phyloP scores from a whole-genome alignment of 2,329 filamentous ascomycete species.

The Aspergillus novofumigatus region DNA sequence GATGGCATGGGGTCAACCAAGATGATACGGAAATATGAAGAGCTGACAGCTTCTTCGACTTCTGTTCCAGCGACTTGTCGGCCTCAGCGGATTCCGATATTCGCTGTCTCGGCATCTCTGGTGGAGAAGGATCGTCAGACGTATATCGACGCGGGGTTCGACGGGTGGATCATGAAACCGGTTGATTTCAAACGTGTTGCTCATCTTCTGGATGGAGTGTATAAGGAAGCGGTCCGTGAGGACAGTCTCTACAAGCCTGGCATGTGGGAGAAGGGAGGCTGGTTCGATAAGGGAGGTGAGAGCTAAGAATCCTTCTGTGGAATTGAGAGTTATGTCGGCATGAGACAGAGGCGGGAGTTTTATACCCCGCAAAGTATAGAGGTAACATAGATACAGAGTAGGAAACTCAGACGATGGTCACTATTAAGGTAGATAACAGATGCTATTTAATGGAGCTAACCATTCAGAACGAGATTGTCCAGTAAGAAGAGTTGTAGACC shows the following conservation, averaged over 20 bases:
- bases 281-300: conserved; percentile 55
- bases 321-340: neutral
- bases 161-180: conserved; percentile 86
- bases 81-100: conserved; percentile 69
- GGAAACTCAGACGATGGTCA: neutral
- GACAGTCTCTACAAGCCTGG: conserved; percentile 66
- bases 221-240: conserved; percentile 55
- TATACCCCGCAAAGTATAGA: neutral
- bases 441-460: neutral
- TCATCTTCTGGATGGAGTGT: conserved; percentile 64
- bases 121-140: conserved; percentile 63
- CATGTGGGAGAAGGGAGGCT: conserved; percentile 80
- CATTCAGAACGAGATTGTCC: neutral
- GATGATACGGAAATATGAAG: conserved; percentile 73
- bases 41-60: conserved; percentile 42
- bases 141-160: conserved; percentile 76
- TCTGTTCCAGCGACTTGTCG: conserved; percentile 21
- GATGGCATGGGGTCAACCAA: conserved; percentile 78
- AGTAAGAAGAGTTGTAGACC: neutral
- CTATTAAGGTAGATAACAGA: neutral
- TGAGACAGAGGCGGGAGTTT: neutral
- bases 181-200: conserved; percentile 74
- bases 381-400: neutral
- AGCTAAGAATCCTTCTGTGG: conserved; percentile 7
- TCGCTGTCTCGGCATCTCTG: conserved; percentile 81